Percentiles rank a stretch among this genome's conserved stretches.
Evolutionary conservation across 495 filamentous ascomycete genomes (phyloP).

Genomic region (Tetracladium setigerum): DNA sequence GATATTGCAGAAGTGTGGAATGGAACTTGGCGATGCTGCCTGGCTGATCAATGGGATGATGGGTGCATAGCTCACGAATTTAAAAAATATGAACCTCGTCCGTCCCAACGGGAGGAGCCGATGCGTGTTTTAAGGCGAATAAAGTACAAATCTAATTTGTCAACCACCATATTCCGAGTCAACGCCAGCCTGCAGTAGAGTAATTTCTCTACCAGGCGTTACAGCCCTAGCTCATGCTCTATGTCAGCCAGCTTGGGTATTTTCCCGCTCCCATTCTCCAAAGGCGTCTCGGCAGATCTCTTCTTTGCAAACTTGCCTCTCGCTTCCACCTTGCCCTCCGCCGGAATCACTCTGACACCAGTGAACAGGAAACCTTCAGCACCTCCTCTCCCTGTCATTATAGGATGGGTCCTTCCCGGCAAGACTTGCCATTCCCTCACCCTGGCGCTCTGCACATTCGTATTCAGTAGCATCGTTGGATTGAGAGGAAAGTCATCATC

Average conservation of each 20-base stretch:
- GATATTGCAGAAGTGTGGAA: background rate
- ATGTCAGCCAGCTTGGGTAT: background rate
- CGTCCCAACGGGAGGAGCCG: too few species aligned
- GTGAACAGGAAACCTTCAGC: constrained; percentile 89
- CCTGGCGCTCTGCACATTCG: constrained; percentile 69
- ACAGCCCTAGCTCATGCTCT: constrained; percentile 1
- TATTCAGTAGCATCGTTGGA: constrained; percentile 71
- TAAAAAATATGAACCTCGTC: too few species aligned
- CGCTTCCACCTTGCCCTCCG: constrained; percentile 69
- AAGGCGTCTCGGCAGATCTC: constrained; percentile 25
- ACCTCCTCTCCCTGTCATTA: constrained; percentile 84
- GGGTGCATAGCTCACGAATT: background rate
- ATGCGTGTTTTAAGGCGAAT: too few species aligned
- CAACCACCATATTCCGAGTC: too few species aligned
- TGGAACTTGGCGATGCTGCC: background rate
- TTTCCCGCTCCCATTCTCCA: background rate
- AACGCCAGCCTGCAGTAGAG: too few species aligned
- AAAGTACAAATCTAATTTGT: too few species aligned
- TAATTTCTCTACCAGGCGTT: background rate
- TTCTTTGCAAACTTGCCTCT: constrained; percentile 59
- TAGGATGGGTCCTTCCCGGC: constrained; percentile 84
- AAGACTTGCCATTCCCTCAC: constrained; percentile 81
- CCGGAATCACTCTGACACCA: constrained; percentile 70
- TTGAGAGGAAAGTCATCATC: constrained; percentile 73
- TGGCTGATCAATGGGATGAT: background rate